Conservation (phyloP, 2,329 filamentous ascomycete species). For the Alternaria hordeiaustralica region DNA sequence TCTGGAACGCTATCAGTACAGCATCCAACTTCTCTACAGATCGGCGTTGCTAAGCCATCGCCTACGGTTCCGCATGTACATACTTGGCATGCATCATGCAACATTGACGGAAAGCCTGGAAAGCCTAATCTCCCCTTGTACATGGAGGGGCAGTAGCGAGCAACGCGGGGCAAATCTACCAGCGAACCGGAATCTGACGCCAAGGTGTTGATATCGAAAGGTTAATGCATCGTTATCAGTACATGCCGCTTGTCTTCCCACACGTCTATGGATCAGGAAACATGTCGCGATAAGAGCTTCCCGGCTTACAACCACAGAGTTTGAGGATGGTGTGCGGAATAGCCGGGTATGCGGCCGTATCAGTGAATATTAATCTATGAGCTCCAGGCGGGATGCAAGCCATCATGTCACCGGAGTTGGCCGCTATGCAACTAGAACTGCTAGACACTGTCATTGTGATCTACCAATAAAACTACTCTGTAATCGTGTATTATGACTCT, state of each 20-base stretch:
- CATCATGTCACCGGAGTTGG: slow-evolving; percentile 17
- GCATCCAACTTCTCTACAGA: neutral
- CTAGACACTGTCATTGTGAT: slow-evolving; percentile 13
- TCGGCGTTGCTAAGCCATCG: slow-evolving; percentile 3
- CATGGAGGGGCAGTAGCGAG: slow-evolving; percentile 21
- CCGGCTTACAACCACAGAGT: slow-evolving; percentile 1
- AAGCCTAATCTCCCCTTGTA: slow-evolving; percentile 2
- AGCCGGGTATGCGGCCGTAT: slow-evolving; percentile 15
- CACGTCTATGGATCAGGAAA: neutral
- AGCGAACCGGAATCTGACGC: slow-evolving; percentile 14
- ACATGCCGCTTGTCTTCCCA: neutral
- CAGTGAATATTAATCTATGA: slow-evolving; percentile 11
- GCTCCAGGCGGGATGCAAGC: slow-evolving; percentile 7
- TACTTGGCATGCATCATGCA: slow-evolving; percentile 12
- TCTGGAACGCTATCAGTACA: slow-evolving; percentile 2
- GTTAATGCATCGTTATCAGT: slow-evolving; percentile 33
- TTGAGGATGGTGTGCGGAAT: slow-evolving; percentile 4
- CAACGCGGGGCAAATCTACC: slow-evolving; percentile 17
- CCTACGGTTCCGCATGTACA: slow-evolving; percentile 1
- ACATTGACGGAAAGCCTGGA: slow-evolving; percentile 5
- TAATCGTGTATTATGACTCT: slow-evolving; percentile 1
- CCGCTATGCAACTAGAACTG: slow-evolving; percentile 15
- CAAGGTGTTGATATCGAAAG: slow-evolving; percentile 21
- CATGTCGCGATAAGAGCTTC: slow-evolving; percentile 13
- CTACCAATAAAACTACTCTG: neutral